Evolutionary conservation across 1,139 yeast genomes (phyloP).

Genomic region (Blastobotrys aristatus): DNA sequence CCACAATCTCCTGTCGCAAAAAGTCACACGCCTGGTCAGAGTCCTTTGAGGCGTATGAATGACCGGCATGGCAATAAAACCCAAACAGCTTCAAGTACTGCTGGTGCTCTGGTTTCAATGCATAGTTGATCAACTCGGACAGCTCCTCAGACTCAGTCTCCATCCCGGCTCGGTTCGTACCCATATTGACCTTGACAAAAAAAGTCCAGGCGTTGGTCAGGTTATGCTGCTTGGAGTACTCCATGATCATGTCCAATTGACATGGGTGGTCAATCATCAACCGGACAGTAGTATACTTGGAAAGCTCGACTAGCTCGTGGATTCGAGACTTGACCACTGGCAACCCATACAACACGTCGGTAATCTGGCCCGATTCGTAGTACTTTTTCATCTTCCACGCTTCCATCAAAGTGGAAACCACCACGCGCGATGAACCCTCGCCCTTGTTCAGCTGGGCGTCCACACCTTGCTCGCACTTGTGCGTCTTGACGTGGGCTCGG

Average conservation of each 20-base stretch:
- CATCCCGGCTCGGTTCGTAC: constrained; percentile 45
- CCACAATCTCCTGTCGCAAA: constrained; percentile 50
- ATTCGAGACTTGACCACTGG: constrained; percentile 55
- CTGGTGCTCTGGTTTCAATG: constrained; percentile 17
- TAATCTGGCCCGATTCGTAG: constrained; percentile 41
- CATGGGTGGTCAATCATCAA: constrained; percentile 58
- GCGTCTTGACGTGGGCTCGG: constrained; percentile 74
- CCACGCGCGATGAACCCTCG: constrained; percentile 43
- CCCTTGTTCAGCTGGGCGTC: constrained; percentile 40
- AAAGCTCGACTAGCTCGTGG: constrained; percentile 45
- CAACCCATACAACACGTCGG: constrained; percentile 62
- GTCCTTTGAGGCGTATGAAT: constrained; percentile 54
- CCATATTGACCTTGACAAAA: constrained; percentile 45
- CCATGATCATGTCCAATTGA: constrained; percentile 48
- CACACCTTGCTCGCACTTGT: constrained; percentile 52
- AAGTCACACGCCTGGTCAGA: constrained; percentile 45
- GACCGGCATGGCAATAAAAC: constrained; percentile 77
- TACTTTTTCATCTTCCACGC: constrained; percentile 53
- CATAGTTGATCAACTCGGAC: constrained; percentile 27
- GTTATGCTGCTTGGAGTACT: constrained; percentile 36
- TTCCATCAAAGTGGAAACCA: constrained; percentile 69
- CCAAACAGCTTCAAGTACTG: constrained; percentile 43
- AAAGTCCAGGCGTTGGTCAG: constrained; percentile 39
- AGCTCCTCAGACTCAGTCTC: constrained; percentile 32
- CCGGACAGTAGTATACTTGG: constrained; percentile 30